phyloP scores from a whole-genome alignment of 257 asterid species.

The Forsythia viridissima region DNA sequence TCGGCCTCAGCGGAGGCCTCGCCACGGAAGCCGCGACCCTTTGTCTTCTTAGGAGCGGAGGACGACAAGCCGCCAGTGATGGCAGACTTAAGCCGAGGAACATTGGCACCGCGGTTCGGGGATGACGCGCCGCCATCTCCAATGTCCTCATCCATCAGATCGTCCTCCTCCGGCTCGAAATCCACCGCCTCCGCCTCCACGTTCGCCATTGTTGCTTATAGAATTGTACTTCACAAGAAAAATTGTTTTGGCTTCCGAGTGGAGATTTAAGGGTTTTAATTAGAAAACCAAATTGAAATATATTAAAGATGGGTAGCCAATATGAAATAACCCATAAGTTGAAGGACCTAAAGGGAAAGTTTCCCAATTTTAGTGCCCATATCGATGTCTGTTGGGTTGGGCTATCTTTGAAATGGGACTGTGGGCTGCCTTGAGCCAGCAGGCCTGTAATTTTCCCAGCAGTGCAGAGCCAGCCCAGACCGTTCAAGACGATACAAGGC shows the following conservation, averaged over 20 bases:
- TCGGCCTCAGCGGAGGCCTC: slow-evolving; percentile 82
- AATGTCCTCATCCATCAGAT: slow-evolving; percentile 92
- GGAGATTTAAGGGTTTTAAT: not conserved
- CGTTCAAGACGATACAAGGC: too few species aligned
- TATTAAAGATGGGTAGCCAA: not conserved
- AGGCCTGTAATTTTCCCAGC: not conserved
- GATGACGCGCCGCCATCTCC: slow-evolving; percentile 48
- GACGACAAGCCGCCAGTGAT: slow-evolving; percentile 67
- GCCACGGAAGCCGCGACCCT: slow-evolving; percentile 95
- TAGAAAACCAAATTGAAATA: not conserved
- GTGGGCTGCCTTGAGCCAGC: not conserved
- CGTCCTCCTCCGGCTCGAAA: slow-evolving; percentile 97
- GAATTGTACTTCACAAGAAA: not conserved
- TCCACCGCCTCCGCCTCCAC: slow-evolving; percentile 83
- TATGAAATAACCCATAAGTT: not conserved
- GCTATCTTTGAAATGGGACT: not conserved
- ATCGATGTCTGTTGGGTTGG: not conserved
- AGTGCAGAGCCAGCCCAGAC: too few species aligned
- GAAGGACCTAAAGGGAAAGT: not conserved
- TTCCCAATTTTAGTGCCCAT: too few species aligned
- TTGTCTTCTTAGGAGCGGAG: slow-evolving; percentile 77
- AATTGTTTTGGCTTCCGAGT: not conserved
- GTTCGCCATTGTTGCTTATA: slow-evolving; percentile 62
- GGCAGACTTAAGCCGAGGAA: slow-evolving; percentile 82
- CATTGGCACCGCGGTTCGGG: slow-evolving; percentile 46